These are phyloP conservation scores for Xylaria grammica DNA, from an alignment of 495 filamentous ascomycete species.

Conservation along the genomic window DNA sequence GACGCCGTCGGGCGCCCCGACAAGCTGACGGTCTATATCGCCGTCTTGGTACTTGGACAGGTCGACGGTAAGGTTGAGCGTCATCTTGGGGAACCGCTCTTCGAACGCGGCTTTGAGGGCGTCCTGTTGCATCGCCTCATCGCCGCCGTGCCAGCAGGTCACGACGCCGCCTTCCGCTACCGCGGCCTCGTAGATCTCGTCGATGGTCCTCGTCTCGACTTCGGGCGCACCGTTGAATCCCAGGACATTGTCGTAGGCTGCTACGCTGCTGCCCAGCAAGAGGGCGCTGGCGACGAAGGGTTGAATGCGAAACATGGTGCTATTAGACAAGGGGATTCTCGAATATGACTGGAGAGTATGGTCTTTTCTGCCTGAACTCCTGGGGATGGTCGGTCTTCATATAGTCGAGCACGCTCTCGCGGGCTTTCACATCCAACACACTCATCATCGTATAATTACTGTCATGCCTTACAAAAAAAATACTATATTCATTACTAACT, in stretches of 20 bases:
- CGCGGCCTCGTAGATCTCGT: constrained; percentile 43
- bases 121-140: constrained; percentile 36
- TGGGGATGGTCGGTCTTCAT: not conserved
- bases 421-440: not conserved
- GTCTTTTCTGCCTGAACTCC: not conserved
- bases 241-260: constrained; percentile 20
- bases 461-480: not conserved
- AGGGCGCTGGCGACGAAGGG: not conserved
- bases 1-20: constrained; percentile 26
- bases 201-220: constrained; percentile 40
- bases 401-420: not conserved
- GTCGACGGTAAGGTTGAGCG: constrained; percentile 45
- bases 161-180: constrained; percentile 38
- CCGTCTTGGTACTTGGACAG: constrained; percentile 45
- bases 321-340: not conserved
- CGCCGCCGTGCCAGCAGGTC: constrained; percentile 38
- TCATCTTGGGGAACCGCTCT: constrained; percentile 39
- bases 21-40: constrained; percentile 36
- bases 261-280: not conserved
- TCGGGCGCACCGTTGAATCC: constrained; percentile 18
- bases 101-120: constrained; percentile 36
- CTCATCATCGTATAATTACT: not conserved
- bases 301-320: constrained; percentile 6
- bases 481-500: not conserved
- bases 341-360: not conserved